A percentile compares a stretch with the other conserved stretches of the same genome.
These are phyloP conservation scores for Pyracantha coccinea DNA, from an alignment of 331 rosid species.

Conservation along the genomic window DNA sequence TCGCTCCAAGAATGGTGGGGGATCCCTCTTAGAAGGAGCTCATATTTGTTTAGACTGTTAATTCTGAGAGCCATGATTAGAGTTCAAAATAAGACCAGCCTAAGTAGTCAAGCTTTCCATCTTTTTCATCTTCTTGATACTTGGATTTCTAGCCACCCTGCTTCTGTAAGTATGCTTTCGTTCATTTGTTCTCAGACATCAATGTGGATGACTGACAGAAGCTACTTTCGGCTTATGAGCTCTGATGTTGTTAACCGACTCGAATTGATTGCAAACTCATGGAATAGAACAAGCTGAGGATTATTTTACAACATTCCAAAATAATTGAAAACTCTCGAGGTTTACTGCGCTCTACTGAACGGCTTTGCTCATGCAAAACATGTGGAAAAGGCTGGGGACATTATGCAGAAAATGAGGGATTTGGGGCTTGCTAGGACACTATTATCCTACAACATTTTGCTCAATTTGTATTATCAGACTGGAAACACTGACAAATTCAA, in stretches of 20 bases:
- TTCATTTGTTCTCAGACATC: slow-evolving; percentile 8
- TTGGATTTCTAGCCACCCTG: neutral
- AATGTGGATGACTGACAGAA: slow-evolving; percentile 20
- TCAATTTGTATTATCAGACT: slow-evolving; percentile 17
- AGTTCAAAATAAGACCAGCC: neutral
- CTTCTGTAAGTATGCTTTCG: neutral
- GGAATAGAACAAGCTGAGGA: slow-evolving; percentile 20
- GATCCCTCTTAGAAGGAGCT: too few relatives aligned
- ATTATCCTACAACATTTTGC: slow-evolving; percentile 7
- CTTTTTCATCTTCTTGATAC: neutral
- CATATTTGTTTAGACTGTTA: neutral
- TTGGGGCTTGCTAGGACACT: neutral
- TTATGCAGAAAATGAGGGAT: slow-evolving; percentile 25
- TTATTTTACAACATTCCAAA: slow-evolving; percentile 11
- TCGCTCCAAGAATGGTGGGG: too few relatives aligned
- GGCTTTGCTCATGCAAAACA: slow-evolving; percentile 9
- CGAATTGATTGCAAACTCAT: slow-evolving; percentile 22
- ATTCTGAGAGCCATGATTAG: neutral
- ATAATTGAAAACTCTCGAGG: slow-evolving; percentile 5
- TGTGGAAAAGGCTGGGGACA: slow-evolving; percentile 23
- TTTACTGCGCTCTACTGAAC: slow-evolving; percentile 16
- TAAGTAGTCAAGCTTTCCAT: neutral
- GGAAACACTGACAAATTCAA: slow-evolving; percentile 16
- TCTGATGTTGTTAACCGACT: slow-evolving; percentile 13
- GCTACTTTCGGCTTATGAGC: neutral